These are phyloP conservation scores for Blepharisma undulans DNA, from an alignment of 169 alveolate genomes.

Conservation along the genomic window DNA sequence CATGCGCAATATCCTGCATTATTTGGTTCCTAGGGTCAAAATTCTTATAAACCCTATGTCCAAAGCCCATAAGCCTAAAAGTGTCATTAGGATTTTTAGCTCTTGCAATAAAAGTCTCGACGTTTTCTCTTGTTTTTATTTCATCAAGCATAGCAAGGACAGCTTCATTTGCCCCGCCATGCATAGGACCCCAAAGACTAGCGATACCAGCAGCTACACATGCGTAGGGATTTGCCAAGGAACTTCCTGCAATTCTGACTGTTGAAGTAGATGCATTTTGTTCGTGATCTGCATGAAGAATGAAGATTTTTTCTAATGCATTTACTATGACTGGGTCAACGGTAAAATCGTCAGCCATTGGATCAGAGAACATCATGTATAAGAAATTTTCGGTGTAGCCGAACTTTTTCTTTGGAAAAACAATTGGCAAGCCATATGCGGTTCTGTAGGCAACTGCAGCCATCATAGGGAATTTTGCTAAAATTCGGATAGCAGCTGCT, in stretches of 20 bases:
- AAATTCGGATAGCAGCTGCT: constrained; percentile 67
- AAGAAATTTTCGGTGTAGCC: constrained; percentile 81
- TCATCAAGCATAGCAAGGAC: constrained; percentile 84
- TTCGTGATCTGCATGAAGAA: constrained; percentile 91
- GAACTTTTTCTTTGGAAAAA: constrained; percentile 71
- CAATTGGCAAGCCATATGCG: constrained; percentile 83
- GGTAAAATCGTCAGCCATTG: constrained; percentile 73
- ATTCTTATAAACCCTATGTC: constrained; percentile 90
- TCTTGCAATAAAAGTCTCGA: constrained; percentile 62
- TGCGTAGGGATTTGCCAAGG: constrained; percentile 83
- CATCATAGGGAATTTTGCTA: constrained; percentile 87
- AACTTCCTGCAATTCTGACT: constrained; percentile 87
- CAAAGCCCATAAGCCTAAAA: constrained; percentile 89
- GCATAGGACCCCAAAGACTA: constrained; percentile 89
- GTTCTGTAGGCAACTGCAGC: constrained; percentile 87
- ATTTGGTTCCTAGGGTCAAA: constrained; percentile 88
- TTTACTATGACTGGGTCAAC: constrained; percentile 72
- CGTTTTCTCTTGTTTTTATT: constrained; percentile 65
- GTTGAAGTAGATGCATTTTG: constrained; percentile 89
- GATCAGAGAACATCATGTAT: constrained; percentile 86
- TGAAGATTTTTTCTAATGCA: constrained; percentile 79
- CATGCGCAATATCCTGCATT: constrained; percentile 77
- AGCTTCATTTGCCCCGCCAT: constrained; percentile 92
- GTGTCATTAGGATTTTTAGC: constrained; percentile 76
- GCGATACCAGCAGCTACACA: constrained; percentile 90